Evolutionary conservation across 257 asterid genomes (phyloP).

Genomic region (Gynochthodes officinalis): DNA sequence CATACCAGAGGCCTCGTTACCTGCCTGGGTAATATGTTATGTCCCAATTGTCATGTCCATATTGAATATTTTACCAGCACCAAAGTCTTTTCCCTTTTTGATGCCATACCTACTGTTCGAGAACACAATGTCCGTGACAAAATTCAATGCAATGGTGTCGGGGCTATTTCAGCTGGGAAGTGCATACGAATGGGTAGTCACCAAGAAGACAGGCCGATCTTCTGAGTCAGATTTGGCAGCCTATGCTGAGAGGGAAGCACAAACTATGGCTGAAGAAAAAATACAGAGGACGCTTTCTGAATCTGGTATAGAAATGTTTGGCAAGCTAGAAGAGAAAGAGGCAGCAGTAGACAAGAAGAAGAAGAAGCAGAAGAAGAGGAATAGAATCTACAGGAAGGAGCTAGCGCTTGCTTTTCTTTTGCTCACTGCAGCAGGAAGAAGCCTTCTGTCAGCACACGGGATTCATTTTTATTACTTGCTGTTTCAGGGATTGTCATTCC

Average conservation of each 20-base stretch:
- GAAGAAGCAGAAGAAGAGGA: constrained; percentile 48
- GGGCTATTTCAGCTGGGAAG: constrained; percentile 89
- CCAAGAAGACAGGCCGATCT: constrained; percentile 82
- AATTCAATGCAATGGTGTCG: constrained; percentile 90
- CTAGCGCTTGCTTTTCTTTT: constrained; percentile 78
- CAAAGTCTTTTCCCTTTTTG: constrained; percentile 84
- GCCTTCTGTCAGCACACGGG: constrained; percentile 79
- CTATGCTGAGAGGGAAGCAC: constrained; percentile 63
- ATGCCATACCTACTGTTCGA: constrained; percentile 91
- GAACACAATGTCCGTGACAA: constrained; percentile 96
- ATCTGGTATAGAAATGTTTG: constrained; percentile 73
- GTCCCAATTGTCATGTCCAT: constrained; percentile 79
- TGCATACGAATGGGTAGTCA: constrained; percentile 93
- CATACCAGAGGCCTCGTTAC: constrained; percentile 85
- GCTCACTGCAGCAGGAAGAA: constrained; percentile 83
- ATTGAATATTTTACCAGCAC: constrained; percentile 74
- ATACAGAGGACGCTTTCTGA: constrained; percentile 73
- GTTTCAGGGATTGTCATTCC: constrained; percentile 81
- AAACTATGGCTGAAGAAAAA: constrained; percentile 46
- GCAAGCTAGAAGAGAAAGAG: constrained; percentile 47
- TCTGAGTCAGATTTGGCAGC: constrained; percentile 74
- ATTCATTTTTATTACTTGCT: constrained; percentile 86
- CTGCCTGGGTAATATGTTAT: constrained; percentile 84
- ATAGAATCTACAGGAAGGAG: constrained; percentile 67
- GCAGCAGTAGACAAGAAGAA: constrained; percentile 21